Base-by-base conservation (phyloP, 2,329 filamentous ascomycete genomes). In the Penicillium sp. region DNA sequence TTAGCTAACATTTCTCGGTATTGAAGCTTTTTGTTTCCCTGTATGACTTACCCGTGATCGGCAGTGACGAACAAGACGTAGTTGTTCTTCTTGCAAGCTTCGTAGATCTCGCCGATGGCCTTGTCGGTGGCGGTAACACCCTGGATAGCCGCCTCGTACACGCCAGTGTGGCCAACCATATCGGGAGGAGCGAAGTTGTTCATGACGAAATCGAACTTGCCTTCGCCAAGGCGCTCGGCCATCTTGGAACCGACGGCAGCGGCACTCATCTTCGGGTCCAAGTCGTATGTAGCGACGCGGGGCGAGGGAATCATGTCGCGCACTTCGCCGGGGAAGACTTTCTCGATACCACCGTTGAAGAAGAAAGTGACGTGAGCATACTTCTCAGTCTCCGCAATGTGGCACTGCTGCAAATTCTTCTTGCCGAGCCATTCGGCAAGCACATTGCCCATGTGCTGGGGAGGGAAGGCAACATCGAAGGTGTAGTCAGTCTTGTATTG, bases 281-380 rank as follows among this genome's bases (percentile, higher is more conserved):
- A 80, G 72, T 99, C 93, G 74, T 99, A 99, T 28, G 93, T 99
- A 19, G 93, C 80, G 30, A 99, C 93, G 79, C 87, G 92, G 72
- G 95, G 95, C 41, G 89, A 95, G 41, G 90, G 85, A 38, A 99
- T 91, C 78, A 95, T 87, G 65, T 99, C 93, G 59, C 93, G 88
- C 55, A 86, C 84, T 76, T 99, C 93, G 40, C 90, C 86, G 46
- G 87, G 84, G 75, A 96, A 99, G 56, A 89, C 88, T 78, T 96
- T 95, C 78, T 99, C 93, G 45, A 95, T 88, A 67, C 93, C 93
- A 50, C 93, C 93, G 76, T 99, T 99, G 85, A 97, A 97, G 82
- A 97, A 97, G 82, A 97, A 97, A 49, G 93, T 97, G 57, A 99
- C 93, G 77, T 99, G 93, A 30, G 93, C 93, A 73, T 99, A 99